Evolutionary conservation across 306 rosid genomes (phyloP).

Genomic region (Vigna trinervia): DNA sequence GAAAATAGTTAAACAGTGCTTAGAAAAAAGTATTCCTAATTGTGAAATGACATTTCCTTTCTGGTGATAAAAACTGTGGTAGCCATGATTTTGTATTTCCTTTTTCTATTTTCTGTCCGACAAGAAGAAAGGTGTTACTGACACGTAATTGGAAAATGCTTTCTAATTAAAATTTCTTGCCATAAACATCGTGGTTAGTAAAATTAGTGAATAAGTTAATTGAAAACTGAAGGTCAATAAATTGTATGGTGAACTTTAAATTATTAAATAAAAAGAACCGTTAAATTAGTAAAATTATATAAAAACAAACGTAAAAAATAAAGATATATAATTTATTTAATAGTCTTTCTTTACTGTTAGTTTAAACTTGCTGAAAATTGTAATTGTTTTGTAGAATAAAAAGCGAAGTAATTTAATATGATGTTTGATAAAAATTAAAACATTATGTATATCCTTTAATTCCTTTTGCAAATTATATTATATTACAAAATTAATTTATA

Average conservation of each 20-base stretch:
- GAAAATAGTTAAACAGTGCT: background rate
- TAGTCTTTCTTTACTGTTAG: too few species aligned
- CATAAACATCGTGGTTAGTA: background rate
- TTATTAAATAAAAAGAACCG: background rate
- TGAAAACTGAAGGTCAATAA: background rate
- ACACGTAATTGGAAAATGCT: background rate
- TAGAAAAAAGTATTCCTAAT: background rate
- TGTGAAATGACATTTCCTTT: background rate
- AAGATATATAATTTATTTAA: too few species aligned
- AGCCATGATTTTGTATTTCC: background rate
- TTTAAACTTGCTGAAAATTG: too few species aligned
- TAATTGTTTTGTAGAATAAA: too few species aligned
- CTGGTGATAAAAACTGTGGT: background rate
- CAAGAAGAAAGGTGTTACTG: background rate
- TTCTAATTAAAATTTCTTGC: background rate
- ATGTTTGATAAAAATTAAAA: too few species aligned
- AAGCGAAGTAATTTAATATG: too few species aligned
- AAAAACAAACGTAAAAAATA: background rate
- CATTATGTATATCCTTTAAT: too few species aligned
- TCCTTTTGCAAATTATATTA: too few species aligned
- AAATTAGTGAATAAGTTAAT: background rate
- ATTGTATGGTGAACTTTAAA: background rate
- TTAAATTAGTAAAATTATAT: background rate
- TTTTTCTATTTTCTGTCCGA: background rate
- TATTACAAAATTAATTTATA: too few species aligned